phyloP scores from a whole-genome alignment of 768 basidiomycete genomes.

The Gloeophyllum trabeum region DNA sequence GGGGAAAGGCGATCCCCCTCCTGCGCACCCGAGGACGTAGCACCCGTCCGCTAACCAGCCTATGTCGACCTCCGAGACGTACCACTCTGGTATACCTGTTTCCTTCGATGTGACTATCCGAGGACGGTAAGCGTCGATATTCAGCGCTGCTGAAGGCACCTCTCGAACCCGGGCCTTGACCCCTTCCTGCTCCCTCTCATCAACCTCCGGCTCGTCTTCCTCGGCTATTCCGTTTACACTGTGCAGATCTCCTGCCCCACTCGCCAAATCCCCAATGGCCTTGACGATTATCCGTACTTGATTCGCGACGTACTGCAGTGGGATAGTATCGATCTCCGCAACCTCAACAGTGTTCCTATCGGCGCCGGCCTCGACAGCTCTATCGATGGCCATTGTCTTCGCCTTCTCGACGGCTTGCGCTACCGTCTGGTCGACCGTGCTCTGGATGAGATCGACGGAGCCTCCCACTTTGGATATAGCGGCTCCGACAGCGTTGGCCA shows the following conservation, averaged over 20 bases:
- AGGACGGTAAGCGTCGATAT: constrained; percentile 25
- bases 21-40: constrained; percentile 50
- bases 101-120: constrained; percentile 15
- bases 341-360: constrained; percentile 33
- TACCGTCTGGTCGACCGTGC: constrained; percentile 8
- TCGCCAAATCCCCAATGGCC: constrained; percentile 44
- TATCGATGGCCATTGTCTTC: constrained; percentile 19
- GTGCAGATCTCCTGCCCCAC: too few species aligned
- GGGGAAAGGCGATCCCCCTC: constrained; percentile 49
- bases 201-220: not conserved
- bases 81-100: constrained; percentile 24
- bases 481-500: constrained; percentile 54
- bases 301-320: constrained; percentile 41
- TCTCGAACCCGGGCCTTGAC: not conserved
- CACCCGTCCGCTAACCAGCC: constrained; percentile 57
- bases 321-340: constrained; percentile 44
- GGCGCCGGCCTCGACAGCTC: constrained; percentile 20
- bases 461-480: constrained; percentile 15
- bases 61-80: constrained; percentile 32
- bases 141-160: constrained; percentile 5
- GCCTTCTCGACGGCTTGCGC: constrained; percentile 20
- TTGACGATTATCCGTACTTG: constrained; percentile 46
- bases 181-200: not conserved
- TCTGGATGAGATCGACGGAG: constrained; percentile 24
- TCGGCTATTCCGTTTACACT: not conserved